Base-by-base conservation (phyloP, 2,329 filamentous ascomycete species). In the Kalaharituber pfeilii region DNA sequence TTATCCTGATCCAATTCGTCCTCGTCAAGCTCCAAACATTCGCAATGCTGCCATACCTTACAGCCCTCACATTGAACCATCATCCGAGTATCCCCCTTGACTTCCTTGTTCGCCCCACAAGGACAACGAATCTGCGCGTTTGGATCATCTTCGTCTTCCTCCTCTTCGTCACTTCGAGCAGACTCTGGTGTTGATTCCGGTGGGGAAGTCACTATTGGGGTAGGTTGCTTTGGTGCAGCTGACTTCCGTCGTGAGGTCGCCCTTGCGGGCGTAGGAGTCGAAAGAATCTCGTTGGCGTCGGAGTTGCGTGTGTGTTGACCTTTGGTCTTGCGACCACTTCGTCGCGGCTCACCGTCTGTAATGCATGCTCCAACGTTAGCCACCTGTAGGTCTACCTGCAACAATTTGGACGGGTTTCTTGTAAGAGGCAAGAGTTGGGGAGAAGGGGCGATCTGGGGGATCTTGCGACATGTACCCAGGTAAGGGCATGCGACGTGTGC, bases 21-120 rank as follows among this genome's bases (percentile, higher is more conserved):
- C 62, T 84, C 86, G 49, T 82, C 79, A 64, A 95, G 78, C 52
- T 86, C 86, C 73, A 98, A 86, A 67, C 91, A 98, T 59, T 93
- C 82, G 65, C 95, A 95, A 69, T 98, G 91, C 69, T 98, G 91
- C 91, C 91, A 98, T 42, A 83, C 89, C 50, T 79, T 80, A 69
- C 91, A 98, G 49, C 78, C 79, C 68, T 98, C 91, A 72, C 91
- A 98, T 57, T 84, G 86, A 64, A 98, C 94, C 87, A 94, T 96
- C 52, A 87, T 81, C 63, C 91, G 82, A 61, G 84, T 85, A 13
- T 85, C 81, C 62, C 93, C 85, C 62, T 89, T 85, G 57, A 88
- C 84, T 61, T 87, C 83, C 62, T 85, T 83, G 45, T 84, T 84
- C 56, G 86, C 82, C 62, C 91, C 89, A 66, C 89, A 98, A 50